phyloP scores from a whole-genome alignment of 192 early-diverging fungal species.

The Rhizoclosmatium globosum region DNA sequence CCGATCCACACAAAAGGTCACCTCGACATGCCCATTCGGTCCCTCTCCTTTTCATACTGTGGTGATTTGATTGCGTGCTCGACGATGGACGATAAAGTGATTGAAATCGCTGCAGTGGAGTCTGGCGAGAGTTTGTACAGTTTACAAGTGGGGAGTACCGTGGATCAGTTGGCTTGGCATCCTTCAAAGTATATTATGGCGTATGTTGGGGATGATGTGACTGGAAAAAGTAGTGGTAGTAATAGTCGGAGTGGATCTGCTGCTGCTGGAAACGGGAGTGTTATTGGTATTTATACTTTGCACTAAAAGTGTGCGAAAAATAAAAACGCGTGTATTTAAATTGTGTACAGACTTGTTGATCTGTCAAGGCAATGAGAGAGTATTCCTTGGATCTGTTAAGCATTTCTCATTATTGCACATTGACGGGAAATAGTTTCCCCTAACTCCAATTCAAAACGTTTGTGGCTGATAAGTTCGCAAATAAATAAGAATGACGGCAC shows the following conservation, averaged over 20 bases:
- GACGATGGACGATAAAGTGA: constrained; percentile 78
- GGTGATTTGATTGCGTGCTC: constrained; percentile 75
- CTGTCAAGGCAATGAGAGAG: no score
- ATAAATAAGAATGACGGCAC: no score
- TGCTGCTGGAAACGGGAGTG: neutral
- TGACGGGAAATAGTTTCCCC: no score
- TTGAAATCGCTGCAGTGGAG: constrained; percentile 84
- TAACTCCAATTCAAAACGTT: no score
- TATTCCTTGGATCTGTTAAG: no score
- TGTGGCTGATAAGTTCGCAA: no score
- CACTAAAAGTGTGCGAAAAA: neutral
- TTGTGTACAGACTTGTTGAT: no score
- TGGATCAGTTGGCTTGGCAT: constrained; percentile 84
- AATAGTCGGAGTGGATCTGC: constrained; percentile 8
- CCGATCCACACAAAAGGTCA: neutral
- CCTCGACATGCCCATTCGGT: constrained; percentile 75
- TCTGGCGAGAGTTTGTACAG: constrained; percentile 75
- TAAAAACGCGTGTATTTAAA: no score
- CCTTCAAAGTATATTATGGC: constrained; percentile 78
- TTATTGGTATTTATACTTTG: constrained; percentile 28
- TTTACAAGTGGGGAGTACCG: constrained; percentile 69
- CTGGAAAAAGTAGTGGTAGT: neutral
- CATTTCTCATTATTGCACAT: no score
- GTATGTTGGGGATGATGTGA: constrained; percentile 78
- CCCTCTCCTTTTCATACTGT: constrained; percentile 81